Percentiles rank a stretch among this genome's conserved stretches.
Evolutionary conservation across 2,329 filamentous ascomycete genomes (phyloP).

Genomic region (Malbranchea cinnamomea): DNA sequence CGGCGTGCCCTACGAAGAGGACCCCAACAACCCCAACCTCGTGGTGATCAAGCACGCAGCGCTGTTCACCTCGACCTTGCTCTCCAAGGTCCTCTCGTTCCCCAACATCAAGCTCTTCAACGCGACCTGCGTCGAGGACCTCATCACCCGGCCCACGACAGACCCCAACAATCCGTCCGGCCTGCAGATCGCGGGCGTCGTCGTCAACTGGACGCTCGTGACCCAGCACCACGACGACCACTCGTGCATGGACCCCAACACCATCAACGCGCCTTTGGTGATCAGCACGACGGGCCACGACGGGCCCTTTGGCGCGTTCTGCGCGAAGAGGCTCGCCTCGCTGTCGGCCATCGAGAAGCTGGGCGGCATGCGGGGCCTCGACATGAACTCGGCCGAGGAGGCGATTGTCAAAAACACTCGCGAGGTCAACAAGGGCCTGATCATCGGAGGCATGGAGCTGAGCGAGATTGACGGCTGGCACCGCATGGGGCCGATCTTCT

Average conservation of each 20-base stretch:
- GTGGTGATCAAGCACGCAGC: slow-evolving; percentile 92
- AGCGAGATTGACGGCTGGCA: slow-evolving; percentile 83
- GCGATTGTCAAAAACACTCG: slow-evolving; percentile 86
- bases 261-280: slow-evolving; percentile 79
- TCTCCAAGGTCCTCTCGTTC: slow-evolving; percentile 69
- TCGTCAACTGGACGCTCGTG: slow-evolving; percentile 92
- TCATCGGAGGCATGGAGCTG: slow-evolving; percentile 91
- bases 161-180: slow-evolving; percentile 31
- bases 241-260: slow-evolving; percentile 94
- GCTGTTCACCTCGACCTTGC: slow-evolving; percentile 75
- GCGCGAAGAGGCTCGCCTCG: slow-evolving; percentile 74
- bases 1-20: slow-evolving; percentile 74
- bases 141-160: slow-evolving; percentile 66
- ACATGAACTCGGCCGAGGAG: slow-evolving; percentile 85
- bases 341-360: slow-evolving; percentile 74
- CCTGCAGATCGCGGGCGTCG: slow-evolving; percentile 70
- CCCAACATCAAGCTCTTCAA: slow-evolving; percentile 96
- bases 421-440: slow-evolving; percentile 73
- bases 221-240: slow-evolving; percentile 78
- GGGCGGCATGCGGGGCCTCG: slow-evolving; percentile 81
- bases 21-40: slow-evolving; percentile 71
- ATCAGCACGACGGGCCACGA: slow-evolving; percentile 88
- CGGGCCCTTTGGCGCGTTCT: slow-evolving; percentile 81
- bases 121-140: slow-evolving; percentile 78
- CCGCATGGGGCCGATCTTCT: slow-evolving; percentile 80